Conservation (phyloP, 1,284 basidiomycete species). For the Moesziomyces aphidis region DNA sequence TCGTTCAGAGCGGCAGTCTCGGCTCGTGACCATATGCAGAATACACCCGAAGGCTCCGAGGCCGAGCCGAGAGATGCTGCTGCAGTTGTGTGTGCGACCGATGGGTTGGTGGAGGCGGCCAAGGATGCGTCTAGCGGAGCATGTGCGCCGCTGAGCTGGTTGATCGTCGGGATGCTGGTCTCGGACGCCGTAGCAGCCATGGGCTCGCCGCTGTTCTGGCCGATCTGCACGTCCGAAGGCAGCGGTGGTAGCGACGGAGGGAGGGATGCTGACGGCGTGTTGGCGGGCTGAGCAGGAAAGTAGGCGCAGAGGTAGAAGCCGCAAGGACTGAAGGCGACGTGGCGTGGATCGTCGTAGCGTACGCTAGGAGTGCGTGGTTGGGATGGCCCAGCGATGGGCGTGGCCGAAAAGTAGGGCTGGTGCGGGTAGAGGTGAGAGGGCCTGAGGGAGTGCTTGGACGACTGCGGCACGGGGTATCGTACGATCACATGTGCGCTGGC, state of each 20-base stretch:
- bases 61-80: neutral
- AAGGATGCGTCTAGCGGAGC: neutral
- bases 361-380: slow-evolving; percentile 2
- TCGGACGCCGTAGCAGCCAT: neutral
- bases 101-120: neutral
- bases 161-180: neutral
- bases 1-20: slow-evolving; percentile 40
- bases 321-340: slow-evolving; percentile 48
- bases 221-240: neutral
- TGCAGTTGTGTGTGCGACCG: neutral
- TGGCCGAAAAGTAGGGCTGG: slow-evolving; percentile 3
- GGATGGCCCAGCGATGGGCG: slow-evolving; percentile 9
- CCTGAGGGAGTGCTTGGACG: slow-evolving; percentile 5
- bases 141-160: slow-evolving; percentile 3
- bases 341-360: slow-evolving; percentile 24
- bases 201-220: neutral
- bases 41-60: slow-evolving; percentile 1
- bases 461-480: slow-evolving; percentile 18
- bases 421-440: slow-evolving; percentile 27
- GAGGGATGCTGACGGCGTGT: neutral
- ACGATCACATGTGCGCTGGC: slow-evolving; percentile 24
- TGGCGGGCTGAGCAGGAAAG: slow-evolving; percentile 6
- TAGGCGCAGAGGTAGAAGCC: slow-evolving; percentile 45
- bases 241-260: neutral
- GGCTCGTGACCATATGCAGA: slow-evolving; percentile 48